Evolutionary conservation across 169 alveolate species (phyloP).

Genomic region (Plasmodium fragile): DNA sequence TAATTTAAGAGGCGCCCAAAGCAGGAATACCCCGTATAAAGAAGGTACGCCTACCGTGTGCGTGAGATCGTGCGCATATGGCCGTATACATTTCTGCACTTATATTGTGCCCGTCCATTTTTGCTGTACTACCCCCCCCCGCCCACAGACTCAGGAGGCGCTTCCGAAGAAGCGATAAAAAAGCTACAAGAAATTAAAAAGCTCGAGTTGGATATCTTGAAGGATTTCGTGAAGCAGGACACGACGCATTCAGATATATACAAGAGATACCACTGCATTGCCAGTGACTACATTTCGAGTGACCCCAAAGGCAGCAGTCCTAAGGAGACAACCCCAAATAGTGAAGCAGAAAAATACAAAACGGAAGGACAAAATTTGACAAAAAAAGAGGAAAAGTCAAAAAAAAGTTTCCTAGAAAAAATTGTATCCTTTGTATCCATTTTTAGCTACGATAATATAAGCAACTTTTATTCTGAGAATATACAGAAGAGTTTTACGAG

Average conservation of each 20-base stretch:
- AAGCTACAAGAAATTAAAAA: conserved; percentile 56
- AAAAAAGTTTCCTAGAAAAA: conserved; percentile 34
- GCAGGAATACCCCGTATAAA: conserved; percentile 10
- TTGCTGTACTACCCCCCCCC: background rate
- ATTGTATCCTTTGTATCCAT: conserved; percentile 42
- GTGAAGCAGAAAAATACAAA: background rate
- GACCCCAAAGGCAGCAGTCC: background rate
- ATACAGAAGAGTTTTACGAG: background rate
- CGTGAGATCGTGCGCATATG: background rate
- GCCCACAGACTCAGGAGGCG: conserved; percentile 34
- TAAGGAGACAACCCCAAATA: background rate
- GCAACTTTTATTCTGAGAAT: conserved; percentile 11
- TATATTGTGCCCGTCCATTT: background rate
- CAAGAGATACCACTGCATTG: conserved; percentile 55
- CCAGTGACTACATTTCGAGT: conserved; percentile 36
- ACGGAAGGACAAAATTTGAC: background rate
- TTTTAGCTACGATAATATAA: conserved; percentile 16
- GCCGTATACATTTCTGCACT: background rate
- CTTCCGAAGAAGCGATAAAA: conserved; percentile 49
- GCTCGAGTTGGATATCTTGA: conserved; percentile 53
- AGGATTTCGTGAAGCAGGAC: conserved; percentile 40
- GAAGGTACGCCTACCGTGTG: conserved; percentile 13
- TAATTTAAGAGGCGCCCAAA: conserved; percentile 34
- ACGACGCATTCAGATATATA: conserved; percentile 18
- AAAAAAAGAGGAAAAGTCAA: background rate